Conservation (phyloP, 2,329 filamentous ascomycete genomes). For the Pseudogymnoascus sp. region DNA sequence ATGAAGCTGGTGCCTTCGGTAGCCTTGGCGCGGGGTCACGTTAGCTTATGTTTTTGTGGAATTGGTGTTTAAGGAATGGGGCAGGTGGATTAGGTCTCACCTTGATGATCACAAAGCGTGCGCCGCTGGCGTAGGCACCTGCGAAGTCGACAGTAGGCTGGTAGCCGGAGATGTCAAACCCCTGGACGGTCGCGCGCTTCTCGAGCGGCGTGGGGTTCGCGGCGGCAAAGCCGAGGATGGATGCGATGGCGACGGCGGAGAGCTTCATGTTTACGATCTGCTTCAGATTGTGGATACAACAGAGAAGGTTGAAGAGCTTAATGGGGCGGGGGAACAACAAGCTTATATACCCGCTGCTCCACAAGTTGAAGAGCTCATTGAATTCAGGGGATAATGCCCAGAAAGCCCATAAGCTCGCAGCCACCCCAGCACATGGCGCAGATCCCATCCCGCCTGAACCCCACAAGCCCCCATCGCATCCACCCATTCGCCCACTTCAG, state of each 20-base stretch:
- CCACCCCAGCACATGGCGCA: background rate
- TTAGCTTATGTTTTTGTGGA: background rate
- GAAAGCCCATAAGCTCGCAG: background rate
- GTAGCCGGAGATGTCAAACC: conserved; percentile 38
- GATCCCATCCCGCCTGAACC: background rate
- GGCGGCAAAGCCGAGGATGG: background rate
- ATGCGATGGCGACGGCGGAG: background rate
- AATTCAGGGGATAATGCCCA: background rate
- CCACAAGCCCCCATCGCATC: background rate
- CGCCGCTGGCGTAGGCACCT: conserved; percentile 32
- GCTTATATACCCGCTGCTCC: background rate
- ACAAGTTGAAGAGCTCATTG: background rate
- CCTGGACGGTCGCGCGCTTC: conserved; percentile 27
- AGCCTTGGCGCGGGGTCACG: conserved; percentile 30
- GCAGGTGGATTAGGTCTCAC: conserved; percentile 18
- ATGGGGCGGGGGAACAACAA: background rate
- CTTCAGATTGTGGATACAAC: background rate
- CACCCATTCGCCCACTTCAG: background rate
- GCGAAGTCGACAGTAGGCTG: conserved; percentile 34
- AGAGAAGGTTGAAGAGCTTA: background rate
- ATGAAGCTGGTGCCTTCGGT: conserved; percentile 44
- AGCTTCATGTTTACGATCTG: background rate
- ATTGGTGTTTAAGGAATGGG: background rate
- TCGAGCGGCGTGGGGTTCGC: background rate
- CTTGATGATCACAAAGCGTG: conserved; percentile 41